phyloP scores from a whole-genome alignment of 495 filamentous ascomycete species.

The Talaromyces trachyspermus region DNA sequence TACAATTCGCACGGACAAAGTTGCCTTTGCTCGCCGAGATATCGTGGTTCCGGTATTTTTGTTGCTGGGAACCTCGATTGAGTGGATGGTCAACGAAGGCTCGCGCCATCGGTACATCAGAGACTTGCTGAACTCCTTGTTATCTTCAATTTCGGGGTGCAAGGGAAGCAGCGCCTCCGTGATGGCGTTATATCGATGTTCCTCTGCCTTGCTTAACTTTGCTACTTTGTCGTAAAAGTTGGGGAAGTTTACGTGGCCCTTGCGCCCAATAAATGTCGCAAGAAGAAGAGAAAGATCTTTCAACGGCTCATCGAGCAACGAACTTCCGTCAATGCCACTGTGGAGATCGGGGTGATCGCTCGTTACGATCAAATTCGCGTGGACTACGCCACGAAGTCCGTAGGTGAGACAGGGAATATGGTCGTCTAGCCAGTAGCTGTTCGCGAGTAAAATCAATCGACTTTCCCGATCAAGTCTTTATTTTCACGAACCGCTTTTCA shows the following conservation, averaged over 20 bases:
- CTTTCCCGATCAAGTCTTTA: conserved; percentile 76
- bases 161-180: conserved; percentile 63
- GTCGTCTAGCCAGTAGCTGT: conserved; percentile 98
- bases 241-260: conserved; percentile 51
- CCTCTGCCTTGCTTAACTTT: conserved; percentile 66
- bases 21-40: conserved; percentile 74
- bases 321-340: conserved; percentile 89
- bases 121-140: conserved; percentile 61
- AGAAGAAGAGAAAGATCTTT: conserved; percentile 83
- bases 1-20: conserved; percentile 84
- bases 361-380: conserved; percentile 80
- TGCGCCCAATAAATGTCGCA: conserved; percentile 63
- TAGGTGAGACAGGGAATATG: conserved; percentile 93
- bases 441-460: conserved; percentile 91
- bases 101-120: conserved; percentile 95
- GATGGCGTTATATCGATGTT: conserved; percentile 77
- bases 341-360: conserved; percentile 86
- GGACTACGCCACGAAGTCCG: conserved; percentile 87
- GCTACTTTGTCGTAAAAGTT: conserved; percentile 82
- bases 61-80: conserved; percentile 62
- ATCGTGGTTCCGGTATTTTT: conserved; percentile 74
- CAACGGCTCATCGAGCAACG: conserved; percentile 77
- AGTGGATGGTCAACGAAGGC: conserved; percentile 86
- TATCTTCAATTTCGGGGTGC: conserved; percentile 59
- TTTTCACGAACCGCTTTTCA: conserved; percentile 63